Conservation (phyloP, 305 asterid species). For the Fraxinus ornus region DNA sequence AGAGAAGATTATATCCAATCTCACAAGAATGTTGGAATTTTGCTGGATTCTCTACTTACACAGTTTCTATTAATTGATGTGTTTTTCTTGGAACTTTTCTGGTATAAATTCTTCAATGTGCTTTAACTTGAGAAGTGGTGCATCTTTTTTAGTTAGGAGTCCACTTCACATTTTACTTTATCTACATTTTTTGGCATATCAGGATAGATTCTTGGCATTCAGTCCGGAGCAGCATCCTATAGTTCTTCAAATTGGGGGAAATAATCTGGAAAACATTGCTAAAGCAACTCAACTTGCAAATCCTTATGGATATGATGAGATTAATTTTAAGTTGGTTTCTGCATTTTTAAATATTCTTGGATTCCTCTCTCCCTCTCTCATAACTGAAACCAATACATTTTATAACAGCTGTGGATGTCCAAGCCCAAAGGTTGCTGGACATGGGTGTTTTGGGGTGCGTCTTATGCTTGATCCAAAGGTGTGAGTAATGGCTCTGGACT, state of each 20-base stretch:
- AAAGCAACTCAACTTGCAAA: constrained; percentile 81
- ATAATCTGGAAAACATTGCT: constrained; percentile 74
- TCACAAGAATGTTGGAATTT: background rate
- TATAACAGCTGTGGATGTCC: constrained; percentile 90
- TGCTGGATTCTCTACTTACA: background rate
- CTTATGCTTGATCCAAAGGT: constrained; percentile 98
- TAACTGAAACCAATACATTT: constrained; percentile 31
- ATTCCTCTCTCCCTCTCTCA: constrained; percentile 16
- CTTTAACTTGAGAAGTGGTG: constrained; percentile 20
- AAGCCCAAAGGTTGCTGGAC: constrained; percentile 89
- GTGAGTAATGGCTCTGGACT: constrained; percentile 26
- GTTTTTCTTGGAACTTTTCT: constrained; percentile 4
- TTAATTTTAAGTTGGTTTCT: constrained; percentile 75
- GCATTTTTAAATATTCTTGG: constrained; percentile 3
- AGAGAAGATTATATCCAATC: background rate
- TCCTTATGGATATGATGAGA: constrained; percentile 88
- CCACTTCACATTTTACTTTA: constrained; percentile 23
- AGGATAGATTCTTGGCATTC: constrained; percentile 85
- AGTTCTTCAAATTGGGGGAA: constrained; percentile 93
- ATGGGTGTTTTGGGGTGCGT: constrained; percentile 90
- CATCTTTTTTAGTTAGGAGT: background rate
- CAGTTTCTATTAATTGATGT: background rate
- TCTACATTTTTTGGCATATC: constrained; percentile 31
- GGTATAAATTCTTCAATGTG: background rate
- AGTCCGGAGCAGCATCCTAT: constrained; percentile 90